phyloP scores from a whole-genome alignment of 163 green algal genomes.

The Scenedesmus sp. region DNA sequence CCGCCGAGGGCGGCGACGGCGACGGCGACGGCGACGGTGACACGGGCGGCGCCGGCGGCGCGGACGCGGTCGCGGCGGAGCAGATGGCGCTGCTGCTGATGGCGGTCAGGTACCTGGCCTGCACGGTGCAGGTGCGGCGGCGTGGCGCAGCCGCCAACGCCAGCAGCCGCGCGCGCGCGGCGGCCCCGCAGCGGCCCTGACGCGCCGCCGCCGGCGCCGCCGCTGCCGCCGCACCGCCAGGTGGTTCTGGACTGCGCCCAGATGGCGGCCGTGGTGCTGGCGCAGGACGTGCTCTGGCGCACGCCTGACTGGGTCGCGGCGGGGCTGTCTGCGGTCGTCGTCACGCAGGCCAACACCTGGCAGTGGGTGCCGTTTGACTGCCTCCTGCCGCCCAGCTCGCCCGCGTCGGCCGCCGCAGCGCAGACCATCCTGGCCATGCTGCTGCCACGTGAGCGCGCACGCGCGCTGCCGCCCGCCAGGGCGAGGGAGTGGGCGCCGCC shows the following conservation, averaged over 20 bases:
- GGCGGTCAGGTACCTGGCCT: too few species aligned
- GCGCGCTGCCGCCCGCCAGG: too few species aligned
- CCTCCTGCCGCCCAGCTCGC: not conserved
- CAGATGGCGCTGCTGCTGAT: too few species aligned
- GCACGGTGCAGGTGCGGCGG: not conserved
- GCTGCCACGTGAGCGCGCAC: conserved; percentile 15
- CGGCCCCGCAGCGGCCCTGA: too few species aligned
- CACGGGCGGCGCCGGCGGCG: too few species aligned
- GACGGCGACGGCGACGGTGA: too few species aligned
- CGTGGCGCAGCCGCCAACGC: not conserved
- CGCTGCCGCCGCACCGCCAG: too few species aligned
- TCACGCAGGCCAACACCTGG: conserved; percentile 29
- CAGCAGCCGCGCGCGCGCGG: too few species aligned
- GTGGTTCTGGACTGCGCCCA: conserved; percentile 9
- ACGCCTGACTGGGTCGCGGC: conserved; percentile 3
- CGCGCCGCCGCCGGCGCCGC: too few species aligned
- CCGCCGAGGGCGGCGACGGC: too few species aligned
- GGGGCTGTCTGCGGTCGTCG: conserved; percentile 10
- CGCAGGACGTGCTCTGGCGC: conserved; percentile 11
- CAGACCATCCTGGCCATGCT: conserved; percentile 5
- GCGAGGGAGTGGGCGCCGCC: too few species aligned
- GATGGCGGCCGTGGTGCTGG: conserved; percentile 17
- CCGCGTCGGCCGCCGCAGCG: not conserved
- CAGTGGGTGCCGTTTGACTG: conserved; percentile 38
- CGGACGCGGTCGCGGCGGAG: too few species aligned